Evolutionary conservation across 192 early-diverging fungal species (phyloP).

Genomic region (Diversispora epigaea): DNA sequence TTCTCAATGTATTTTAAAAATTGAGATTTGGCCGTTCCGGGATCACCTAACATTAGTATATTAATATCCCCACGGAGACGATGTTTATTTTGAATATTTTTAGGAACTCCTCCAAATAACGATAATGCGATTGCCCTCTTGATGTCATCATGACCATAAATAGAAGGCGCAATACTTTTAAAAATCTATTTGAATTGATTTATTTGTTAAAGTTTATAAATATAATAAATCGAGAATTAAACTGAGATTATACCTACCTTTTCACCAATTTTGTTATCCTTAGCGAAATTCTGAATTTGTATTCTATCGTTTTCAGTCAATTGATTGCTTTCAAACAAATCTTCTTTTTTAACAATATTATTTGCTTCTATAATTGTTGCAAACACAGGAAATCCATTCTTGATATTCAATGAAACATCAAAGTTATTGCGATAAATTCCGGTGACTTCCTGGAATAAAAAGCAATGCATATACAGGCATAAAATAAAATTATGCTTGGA

Average conservation of each 20-base stretch:
- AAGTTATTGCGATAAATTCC: slow-evolving; percentile 96
- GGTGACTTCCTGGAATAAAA: slow-evolving; percentile 66
- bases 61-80: slow-evolving; percentile 98
- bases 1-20: slow-evolving; percentile 83
- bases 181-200: slow-evolving; percentile 61
- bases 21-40: slow-evolving; percentile 86
- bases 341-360: slow-evolving; percentile 85
- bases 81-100: slow-evolving; percentile 93
- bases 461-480: not conserved
- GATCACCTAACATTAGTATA: slow-evolving; percentile 88
- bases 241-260: slow-evolving; percentile 50
- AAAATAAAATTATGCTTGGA: too few relatives aligned
- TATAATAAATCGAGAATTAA: not conserved
- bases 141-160: slow-evolving; percentile 97
- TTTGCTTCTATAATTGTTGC: slow-evolving; percentile 96
- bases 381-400: slow-evolving; percentile 97
- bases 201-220: slow-evolving; percentile 10
- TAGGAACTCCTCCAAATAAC: slow-evolving; percentile 95
- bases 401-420: slow-evolving; percentile 81
- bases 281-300: slow-evolving; percentile 68
- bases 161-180: slow-evolving; percentile 96
- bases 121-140: slow-evolving; percentile 90
- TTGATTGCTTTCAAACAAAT: slow-evolving; percentile 81
- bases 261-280: slow-evolving; percentile 76
- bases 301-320: slow-evolving; percentile 91